Conservation (phyloP, 805 yeast genomes). For the Kluyveromyces dobzhanskii region DNA sequence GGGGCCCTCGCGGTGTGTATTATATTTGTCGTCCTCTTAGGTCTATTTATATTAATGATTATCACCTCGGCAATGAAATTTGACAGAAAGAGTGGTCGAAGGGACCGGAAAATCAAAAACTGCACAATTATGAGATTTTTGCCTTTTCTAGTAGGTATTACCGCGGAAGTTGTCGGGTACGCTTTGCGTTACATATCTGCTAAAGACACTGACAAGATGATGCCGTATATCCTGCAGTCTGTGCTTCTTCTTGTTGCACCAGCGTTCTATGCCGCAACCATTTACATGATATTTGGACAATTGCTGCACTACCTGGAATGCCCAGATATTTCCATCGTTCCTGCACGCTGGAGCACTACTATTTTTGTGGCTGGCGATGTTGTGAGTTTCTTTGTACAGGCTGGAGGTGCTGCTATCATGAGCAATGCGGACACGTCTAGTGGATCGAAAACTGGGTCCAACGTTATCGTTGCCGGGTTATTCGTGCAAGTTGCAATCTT, state of each 20-base stretch:
- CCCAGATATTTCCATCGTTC: conserved; percentile 7
- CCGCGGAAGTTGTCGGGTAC: conserved; percentile 20
- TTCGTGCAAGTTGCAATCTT: conserved; percentile 23
- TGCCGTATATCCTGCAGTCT: conserved; percentile 19
- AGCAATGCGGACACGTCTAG: conserved; percentile 3
- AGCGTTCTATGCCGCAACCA: conserved; percentile 23
- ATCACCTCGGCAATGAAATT: background rate
- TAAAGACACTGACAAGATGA: conserved; percentile 4
- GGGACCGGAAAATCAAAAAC: background rate
- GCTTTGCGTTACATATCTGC: conserved; percentile 13
- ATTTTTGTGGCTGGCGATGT: conserved; percentile 25
- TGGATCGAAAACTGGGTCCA: conserved; percentile 11
- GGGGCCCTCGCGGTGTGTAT: background rate
- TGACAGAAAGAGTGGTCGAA: background rate
- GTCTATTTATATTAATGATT: background rate
- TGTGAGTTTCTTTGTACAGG: conserved; percentile 22
- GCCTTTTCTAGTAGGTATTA: conserved; percentile 16
- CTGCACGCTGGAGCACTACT: conserved; percentile 15
- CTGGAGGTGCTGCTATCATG: conserved; percentile 26
- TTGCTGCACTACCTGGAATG: conserved; percentile 9
- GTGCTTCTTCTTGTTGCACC: conserved; percentile 24
- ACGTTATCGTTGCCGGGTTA: conserved; percentile 23
- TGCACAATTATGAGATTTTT: background rate
- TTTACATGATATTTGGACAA: conserved; percentile 24
- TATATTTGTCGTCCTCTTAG: background rate